These are phyloP conservation scores for Inonotus obliquus DNA, from an alignment of 1,284 basidiomycete genomes.

Conservation along the genomic window DNA sequence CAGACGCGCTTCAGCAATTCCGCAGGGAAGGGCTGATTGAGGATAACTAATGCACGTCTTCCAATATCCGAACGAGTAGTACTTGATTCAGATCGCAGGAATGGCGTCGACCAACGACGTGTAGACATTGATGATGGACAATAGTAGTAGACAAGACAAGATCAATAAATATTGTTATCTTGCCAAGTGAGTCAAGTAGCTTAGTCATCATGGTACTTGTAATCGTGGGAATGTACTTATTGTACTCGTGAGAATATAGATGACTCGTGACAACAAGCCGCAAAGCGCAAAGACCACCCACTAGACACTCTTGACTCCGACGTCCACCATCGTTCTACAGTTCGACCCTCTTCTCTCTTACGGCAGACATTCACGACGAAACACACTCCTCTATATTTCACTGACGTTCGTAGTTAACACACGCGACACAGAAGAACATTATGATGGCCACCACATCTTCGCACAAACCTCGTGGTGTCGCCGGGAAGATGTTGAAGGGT, in stretches of 20 bases:
- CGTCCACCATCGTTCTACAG: slow-evolving; percentile 4
- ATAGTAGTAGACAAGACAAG: neutral
- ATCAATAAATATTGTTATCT: neutral
- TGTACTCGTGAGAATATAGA: neutral
- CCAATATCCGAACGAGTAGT: neutral
- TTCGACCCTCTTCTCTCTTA: neutral
- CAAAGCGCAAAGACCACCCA: slow-evolving; percentile 8
- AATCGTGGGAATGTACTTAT: neutral
- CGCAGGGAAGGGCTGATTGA: slow-evolving; percentile 82
- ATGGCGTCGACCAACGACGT: slow-evolving; percentile 11
- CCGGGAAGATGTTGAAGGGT: slow-evolving; percentile 52
- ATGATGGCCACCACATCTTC: slow-evolving; percentile 12
- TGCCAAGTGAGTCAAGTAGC: neutral
- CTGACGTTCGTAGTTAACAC: neutral
- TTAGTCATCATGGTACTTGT: neutral
- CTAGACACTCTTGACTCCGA: neutral
- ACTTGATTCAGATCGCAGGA: neutral
- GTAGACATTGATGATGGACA: neutral
- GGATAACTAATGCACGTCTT: slow-evolving; percentile 66
- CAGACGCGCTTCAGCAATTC: slow-evolving; percentile 66
- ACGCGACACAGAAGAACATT: neutral
- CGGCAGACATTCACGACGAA: neutral
- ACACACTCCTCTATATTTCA: neutral
- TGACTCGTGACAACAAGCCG: slow-evolving; percentile 2
- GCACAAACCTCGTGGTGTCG: slow-evolving; percentile 49